Evolutionary conservation across 2,329 filamentous ascomycete genomes (phyloP), one percentile per base, ranked within the genome.

Genomic region (Penicillium brasilianum): DNA sequence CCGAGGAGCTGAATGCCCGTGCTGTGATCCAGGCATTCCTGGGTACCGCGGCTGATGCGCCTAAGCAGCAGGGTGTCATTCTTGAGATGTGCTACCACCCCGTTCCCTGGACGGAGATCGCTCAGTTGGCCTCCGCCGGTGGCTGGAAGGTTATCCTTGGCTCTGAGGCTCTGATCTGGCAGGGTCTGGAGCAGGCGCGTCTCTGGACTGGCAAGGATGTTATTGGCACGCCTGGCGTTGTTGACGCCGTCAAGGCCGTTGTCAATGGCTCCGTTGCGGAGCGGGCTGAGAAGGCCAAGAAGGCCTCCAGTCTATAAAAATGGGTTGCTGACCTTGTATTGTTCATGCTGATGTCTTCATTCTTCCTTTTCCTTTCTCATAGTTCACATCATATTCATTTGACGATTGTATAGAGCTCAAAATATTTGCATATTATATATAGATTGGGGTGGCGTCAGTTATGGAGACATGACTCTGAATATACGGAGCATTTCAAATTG

Each of bases 31-130:
- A 74, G 63, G 69, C 67, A 10, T 76, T 82, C 60, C 61, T 82
- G 53, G 66, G 69, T 0, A 58, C 58, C 22, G 49, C 56, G n/a
- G 36, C 63, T n/a, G 46, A 62, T 50, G 55, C 67, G 13, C 46
- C 61, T 10, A 61, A 80, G 32, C 77, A 84, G 62, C 89, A 89
- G 76, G 90, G 89, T 7, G 87, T 87, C 7, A 85, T 93, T 59
- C 74, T 93, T 61, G 90, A 93, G 76, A 93, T 94, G 90, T 93
- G 90, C 80, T 93, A 93, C 74, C 91, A 93, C 72, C 91, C 91
- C 0, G 75, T 82, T 2, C 88, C 89, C 0, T 88, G 85, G 74
- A 93, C 91, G 0, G 82, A 84, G 66, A 84, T 92, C 52, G 87
- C 85, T 1, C 83, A 82, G 46, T 69, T 92, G 44, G 86, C 88